Percentiles rank a stretch among this genome's conserved stretches.
Conservation (phyloP, 2,329 filamentous ascomycete genomes). For the Pestalotiopsis sp. region DNA sequence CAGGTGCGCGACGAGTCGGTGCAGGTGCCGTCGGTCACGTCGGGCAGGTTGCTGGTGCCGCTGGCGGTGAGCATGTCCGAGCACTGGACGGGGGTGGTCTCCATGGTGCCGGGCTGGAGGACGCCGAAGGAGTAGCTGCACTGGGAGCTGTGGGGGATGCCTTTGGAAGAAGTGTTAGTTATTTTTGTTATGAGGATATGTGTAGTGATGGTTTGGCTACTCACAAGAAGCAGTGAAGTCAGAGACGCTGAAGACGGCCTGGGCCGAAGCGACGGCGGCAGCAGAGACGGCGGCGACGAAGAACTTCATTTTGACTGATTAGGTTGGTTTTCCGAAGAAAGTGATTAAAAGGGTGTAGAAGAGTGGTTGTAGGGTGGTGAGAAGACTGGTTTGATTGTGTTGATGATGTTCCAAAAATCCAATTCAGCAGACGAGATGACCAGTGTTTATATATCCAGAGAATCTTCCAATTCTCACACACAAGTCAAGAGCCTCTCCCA, state of each 20-base stretch:
- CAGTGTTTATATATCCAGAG: neutral
- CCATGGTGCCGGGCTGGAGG: slow-evolving; percentile 25
- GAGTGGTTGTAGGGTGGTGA: neutral
- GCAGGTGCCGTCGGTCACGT: slow-evolving; percentile 31
- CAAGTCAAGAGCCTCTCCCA: neutral
- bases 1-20: slow-evolving; percentile 31
- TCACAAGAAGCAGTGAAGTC: slow-evolving; percentile 32
- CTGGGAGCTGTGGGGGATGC: slow-evolving; percentile 6
- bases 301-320: slow-evolving; percentile 28
- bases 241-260: slow-evolving; percentile 26
- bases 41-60: slow-evolving; percentile 28
- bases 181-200: neutral
- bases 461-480: neutral
- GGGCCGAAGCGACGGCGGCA: neutral
- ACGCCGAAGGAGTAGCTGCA: slow-evolving; percentile 19
- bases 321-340: neutral
- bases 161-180: neutral
- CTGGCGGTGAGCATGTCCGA: slow-evolving; percentile 15
- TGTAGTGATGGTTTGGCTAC: neutral
- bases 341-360: neutral
- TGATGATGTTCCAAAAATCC: neutral
- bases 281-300: slow-evolving; percentile 24
- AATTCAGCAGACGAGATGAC: neutral
- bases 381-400: neutral
- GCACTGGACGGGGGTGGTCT: slow-evolving; percentile 29